Evolutionary conservation across 208 protist species (phyloP).

Genomic region (Trypanosoma melophagium): DNA sequence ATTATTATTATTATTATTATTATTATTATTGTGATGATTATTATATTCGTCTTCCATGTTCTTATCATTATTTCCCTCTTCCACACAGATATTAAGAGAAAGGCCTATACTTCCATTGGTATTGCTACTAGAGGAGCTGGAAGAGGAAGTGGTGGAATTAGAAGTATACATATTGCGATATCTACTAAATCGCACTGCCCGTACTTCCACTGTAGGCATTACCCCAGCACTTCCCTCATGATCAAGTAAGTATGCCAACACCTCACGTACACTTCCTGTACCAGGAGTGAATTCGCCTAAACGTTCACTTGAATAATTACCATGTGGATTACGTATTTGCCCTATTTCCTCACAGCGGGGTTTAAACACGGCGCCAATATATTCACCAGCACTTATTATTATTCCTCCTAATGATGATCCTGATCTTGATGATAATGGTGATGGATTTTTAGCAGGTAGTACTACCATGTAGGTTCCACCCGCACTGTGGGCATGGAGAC

Average conservation of each 20-base stretch:
- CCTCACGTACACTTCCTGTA: slow-evolving; percentile 61
- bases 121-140: not conserved
- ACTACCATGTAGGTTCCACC: slow-evolving; percentile 81
- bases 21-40: too few relatives aligned
- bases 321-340: slow-evolving; percentile 52
- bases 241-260: slow-evolving; percentile 70
- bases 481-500: slow-evolving; percentile 51
- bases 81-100: too few relatives aligned
- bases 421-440: not conserved
- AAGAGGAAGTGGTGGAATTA: too few relatives aligned
- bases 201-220: slow-evolving; percentile 56
- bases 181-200: not conserved
- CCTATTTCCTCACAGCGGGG: slow-evolving; percentile 70
- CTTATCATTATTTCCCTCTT: too few relatives aligned
- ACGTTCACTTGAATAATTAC: slow-evolving; percentile 43
- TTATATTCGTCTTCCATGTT: too few relatives aligned
- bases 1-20: not conserved
- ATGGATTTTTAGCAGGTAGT: slow-evolving; percentile 4
- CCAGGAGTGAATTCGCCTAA: slow-evolving; percentile 50
- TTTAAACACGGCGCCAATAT: slow-evolving; percentile 54
- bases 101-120: not conserved
- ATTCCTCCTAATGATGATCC: not conserved
- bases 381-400: not conserved
- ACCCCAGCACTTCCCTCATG: slow-evolving; percentile 64
- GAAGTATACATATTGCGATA: too few relatives aligned